Evolutionary conservation across 345 rosid species (phyloP).

Genomic region (Moricandia arvensis): DNA sequence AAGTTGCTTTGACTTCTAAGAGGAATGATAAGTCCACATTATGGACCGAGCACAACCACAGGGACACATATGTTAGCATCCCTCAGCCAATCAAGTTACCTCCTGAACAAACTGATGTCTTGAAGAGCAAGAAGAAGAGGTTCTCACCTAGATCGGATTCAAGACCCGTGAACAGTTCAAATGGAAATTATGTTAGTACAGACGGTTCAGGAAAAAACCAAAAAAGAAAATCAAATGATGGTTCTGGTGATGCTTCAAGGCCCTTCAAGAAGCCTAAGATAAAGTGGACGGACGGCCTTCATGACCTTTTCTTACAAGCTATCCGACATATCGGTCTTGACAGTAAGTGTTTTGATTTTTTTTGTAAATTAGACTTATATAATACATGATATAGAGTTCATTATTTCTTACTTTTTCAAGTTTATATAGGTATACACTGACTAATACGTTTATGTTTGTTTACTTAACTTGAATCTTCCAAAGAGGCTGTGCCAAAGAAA

Average conservation of each 20-base stretch:
- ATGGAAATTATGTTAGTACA: neutral
- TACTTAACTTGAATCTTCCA: slow-evolving; percentile 6
- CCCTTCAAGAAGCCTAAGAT: slow-evolving; percentile 55
- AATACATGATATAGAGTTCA: neutral
- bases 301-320: slow-evolving; percentile 61
- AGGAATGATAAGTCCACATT: slow-evolving; percentile 36
- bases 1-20: slow-evolving; percentile 43
- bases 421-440: neutral
- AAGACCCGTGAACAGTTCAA: slow-evolving; percentile 4
- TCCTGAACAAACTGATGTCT: slow-evolving; percentile 15
- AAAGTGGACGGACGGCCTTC: slow-evolving; percentile 61
- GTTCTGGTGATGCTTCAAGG: neutral
- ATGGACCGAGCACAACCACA: slow-evolving; percentile 1
- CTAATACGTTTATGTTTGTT: slow-evolving; percentile 1
- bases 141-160: neutral
- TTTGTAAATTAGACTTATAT: neutral
- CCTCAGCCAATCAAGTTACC: slow-evolving; percentile 9
- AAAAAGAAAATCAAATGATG: slow-evolving; percentile 9
- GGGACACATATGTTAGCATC: slow-evolving; percentile 16
- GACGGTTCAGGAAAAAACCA: slow-evolving; percentile 19
- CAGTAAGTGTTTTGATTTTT: slow-evolving; percentile 47
- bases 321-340: slow-evolving; percentile 54
- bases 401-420: neutral
- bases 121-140: slow-evolving; percentile 17
- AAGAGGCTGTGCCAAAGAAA: slow-evolving; percentile 81